A percentile compares a stretch with the other conserved stretches of the same genome.
phyloP scores from a whole-genome alignment of 345 rosid species.

The Durio zibethinus region DNA sequence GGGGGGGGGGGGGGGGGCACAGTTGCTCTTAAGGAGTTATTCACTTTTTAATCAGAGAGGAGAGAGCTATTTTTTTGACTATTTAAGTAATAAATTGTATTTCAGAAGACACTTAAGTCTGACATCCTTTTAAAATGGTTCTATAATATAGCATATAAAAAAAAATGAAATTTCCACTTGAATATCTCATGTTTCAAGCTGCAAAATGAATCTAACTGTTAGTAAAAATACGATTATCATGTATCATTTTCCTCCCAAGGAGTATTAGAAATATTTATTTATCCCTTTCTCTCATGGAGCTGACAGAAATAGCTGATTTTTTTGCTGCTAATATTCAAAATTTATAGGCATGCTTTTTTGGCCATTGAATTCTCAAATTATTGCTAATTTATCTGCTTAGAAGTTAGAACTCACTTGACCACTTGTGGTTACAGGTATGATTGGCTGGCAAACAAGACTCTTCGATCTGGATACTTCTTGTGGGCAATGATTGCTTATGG shows the following conservation, averaged over 20 bases:
- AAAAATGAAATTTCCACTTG: not conserved
- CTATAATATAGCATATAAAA: not conserved
- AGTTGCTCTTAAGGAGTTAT: not conserved
- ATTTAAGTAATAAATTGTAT: not conserved
- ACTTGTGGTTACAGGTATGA: constrained; percentile 58
- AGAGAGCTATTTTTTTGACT: not conserved
- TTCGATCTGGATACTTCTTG: constrained; percentile 84
- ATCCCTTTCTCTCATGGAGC: not conserved
- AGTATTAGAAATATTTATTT: not conserved
- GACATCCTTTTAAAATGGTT: not conserved
- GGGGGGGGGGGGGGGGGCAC: too few species aligned
- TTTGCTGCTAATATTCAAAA: not conserved
- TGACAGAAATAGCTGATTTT: not conserved
- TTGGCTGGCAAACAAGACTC: constrained; percentile 81
- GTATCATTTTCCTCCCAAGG: not conserved
- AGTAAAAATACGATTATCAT: not conserved
- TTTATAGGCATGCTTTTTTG: not conserved
- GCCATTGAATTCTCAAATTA: not conserved
- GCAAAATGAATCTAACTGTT: not conserved
- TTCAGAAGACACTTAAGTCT: not conserved
- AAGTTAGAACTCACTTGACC: not conserved
- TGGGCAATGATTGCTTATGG: constrained; percentile 97
- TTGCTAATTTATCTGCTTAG: not conserved
- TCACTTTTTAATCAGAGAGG: not conserved
- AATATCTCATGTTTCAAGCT: not conserved